Evolutionary conservation across 768 basidiomycete genomes (phyloP).

Genomic region (Paxillus involutus): DNA sequence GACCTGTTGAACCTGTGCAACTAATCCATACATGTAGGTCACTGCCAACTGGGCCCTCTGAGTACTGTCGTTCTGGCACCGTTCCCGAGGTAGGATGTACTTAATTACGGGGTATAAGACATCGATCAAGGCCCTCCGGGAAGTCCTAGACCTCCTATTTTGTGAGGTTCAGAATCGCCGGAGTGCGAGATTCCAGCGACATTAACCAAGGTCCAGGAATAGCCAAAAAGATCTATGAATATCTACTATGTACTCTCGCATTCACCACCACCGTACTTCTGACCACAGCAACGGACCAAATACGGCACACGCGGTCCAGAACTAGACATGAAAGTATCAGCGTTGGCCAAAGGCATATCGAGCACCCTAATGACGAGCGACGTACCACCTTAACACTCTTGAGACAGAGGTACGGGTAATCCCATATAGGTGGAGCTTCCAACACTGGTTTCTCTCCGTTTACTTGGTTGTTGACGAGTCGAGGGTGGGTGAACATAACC

Average conservation of each 20-base stretch:
- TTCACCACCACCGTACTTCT: slow-evolving; percentile 75
- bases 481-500: slow-evolving; percentile 75
- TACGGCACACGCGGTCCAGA: slow-evolving; percentile 90
- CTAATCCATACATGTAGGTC: too few relatives aligned
- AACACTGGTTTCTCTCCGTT: slow-evolving; percentile 37
- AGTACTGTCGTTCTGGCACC: too few relatives aligned
- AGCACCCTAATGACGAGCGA: slow-evolving; percentile 15
- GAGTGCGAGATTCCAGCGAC: too few relatives aligned
- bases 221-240: neutral
- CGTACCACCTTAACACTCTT: slow-evolving; percentile 71
- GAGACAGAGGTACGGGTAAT: slow-evolving; percentile 68
- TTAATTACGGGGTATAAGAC: slow-evolving; percentile 7
- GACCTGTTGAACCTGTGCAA: too few relatives aligned
- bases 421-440: slow-evolving; percentile 44
- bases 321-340: slow-evolving; percentile 43
- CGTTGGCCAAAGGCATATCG: neutral
- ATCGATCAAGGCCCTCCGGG: too few relatives aligned
- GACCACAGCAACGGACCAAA: slow-evolving; percentile 87
- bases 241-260: neutral
- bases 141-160: too few relatives aligned
- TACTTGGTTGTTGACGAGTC: slow-evolving; percentile 13
- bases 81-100: neutral
- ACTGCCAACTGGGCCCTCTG: too few relatives aligned
- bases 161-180: too few relatives aligned
- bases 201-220: too few relatives aligned